Conservation (phyloP, 2,329 filamentous ascomycete species). For the Talaromyces sp. region DNA sequence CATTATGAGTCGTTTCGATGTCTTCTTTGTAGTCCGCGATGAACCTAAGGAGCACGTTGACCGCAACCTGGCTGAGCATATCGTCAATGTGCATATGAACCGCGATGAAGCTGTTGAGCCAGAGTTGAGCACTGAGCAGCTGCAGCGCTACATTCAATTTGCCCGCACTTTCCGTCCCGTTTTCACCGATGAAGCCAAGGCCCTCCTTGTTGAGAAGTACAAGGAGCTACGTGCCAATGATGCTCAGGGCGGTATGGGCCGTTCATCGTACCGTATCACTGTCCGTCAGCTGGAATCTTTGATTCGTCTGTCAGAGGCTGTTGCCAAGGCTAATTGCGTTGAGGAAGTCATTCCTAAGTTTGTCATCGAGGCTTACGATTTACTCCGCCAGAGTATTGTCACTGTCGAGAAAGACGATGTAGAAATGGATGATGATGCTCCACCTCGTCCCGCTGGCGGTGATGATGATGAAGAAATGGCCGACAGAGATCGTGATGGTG, state of each 20-base stretch:
- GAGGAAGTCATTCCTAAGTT: conserved; percentile 83
- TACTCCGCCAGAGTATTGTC: conserved; percentile 93
- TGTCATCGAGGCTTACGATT: conserved; percentile 87
- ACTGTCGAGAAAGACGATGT: conserved; percentile 97
- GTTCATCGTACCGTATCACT: conserved; percentile 96
- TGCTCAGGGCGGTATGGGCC: conserved; percentile 87
- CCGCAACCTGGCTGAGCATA: conserved; percentile 88
- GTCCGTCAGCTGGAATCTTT: conserved; percentile 94
- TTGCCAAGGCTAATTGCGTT: conserved; percentile 96
- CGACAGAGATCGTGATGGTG: conserved; percentile 50
- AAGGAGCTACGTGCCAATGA: conserved; percentile 94
- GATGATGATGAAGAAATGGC: conserved; percentile 56
- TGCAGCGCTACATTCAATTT: conserved; percentile 97
- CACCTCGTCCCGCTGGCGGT: conserved; percentile 44
- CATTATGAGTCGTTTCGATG: conserved; percentile 98
- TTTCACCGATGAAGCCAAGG: conserved; percentile 85
- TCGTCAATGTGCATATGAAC: conserved; percentile 89
- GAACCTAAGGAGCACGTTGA: conserved; percentile 94
- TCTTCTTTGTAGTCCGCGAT: conserved; percentile 97
- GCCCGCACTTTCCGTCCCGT: conserved; percentile 91
- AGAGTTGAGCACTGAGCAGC: conserved; percentile 92
- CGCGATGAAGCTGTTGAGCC: conserved; percentile 89
- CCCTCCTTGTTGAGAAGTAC: conserved; percentile 85
- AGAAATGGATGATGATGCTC: conserved; percentile 81
- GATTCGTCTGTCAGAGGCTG: conserved; percentile 95